phyloP scores from a whole-genome alignment of 2,329 filamentous ascomycete genomes.

The Alternaria atra region DNA sequence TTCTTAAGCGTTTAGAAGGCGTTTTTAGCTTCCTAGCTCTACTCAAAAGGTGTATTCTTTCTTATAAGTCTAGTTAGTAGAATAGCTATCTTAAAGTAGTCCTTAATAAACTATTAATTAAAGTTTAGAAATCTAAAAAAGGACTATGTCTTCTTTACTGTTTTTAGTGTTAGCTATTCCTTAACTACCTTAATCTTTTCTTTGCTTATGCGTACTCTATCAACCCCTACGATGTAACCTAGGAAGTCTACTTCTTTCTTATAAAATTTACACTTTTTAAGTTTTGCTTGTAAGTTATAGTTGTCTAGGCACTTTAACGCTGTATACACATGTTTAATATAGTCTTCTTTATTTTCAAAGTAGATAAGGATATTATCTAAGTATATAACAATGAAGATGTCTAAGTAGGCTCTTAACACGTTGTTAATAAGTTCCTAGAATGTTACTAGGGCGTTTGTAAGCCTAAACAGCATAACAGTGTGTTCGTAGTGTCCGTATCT shows the following conservation, averaged over 20 bases:
- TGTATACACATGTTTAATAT: background rate
- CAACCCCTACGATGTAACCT: background rate
- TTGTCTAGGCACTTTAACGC: background rate
- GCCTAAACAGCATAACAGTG: conserved; percentile 10
- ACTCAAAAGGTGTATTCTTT: background rate
- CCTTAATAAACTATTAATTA: conserved; percentile 41
- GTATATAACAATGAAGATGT: background rate
- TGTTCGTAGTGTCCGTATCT: conserved; percentile 15
- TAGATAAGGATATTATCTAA: background rate
- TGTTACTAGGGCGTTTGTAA: conserved; percentile 3
- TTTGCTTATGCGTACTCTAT: conserved; percentile 8
- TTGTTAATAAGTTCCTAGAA: conserved; percentile 19
- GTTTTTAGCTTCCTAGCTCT: background rate
- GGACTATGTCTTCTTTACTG: conserved; percentile 24
- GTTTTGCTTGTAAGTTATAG: background rate
- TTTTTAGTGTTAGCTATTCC: conserved; percentile 29
- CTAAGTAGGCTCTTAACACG: background rate
- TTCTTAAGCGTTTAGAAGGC: conserved; percentile 21
- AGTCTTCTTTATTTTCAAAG: background rate
- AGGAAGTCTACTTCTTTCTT: conserved; percentile 14
- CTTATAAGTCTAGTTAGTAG: conserved; percentile 12
- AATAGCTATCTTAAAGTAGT: conserved; percentile 6
- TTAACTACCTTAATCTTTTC: conserved; percentile 20
- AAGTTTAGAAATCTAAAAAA: conserved; percentile 49
- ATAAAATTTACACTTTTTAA: conserved; percentile 1